Evolutionary conservation across 148 eudicot genomes (phyloP), one percentile per base, ranked within the genome.

Genomic region (Amaranthus hypochondriacus): DNA sequence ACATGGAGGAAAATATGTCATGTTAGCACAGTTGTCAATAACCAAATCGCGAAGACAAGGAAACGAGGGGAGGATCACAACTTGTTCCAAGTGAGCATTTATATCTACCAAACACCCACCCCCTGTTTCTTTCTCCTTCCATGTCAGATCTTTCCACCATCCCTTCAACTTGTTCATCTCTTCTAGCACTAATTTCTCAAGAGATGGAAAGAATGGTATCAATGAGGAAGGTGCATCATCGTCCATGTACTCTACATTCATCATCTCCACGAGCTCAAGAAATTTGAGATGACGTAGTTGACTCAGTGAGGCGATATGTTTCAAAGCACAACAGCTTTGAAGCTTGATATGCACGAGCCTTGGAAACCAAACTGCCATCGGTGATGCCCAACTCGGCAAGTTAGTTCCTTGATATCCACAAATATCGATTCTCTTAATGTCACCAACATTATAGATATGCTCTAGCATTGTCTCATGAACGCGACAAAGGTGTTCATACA

Each of bases 121-220:
- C 18, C 18, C 18, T 18, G 18, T 0, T 15, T 42, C 28, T 3
- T 18, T 18, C 18, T 44, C 69, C 7, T 47, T 18, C 13, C 54
- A 2, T 47, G 6, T 65, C 5, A 18, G 8, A 6, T 68, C 62
- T 57, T 48, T 70, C 70, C 75, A 69, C 78, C 78, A 75, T 42
- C 75, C 78, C 60, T 63, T 79, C 15, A 73, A 15, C 4, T 62
- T 46, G 15, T 51, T 49, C 50, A 73, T 12, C 7, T n/a, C 0
- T 4, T 0, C 0, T 49, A 73, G 66, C 6, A 1, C 7, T 8
- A 79, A 70, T 7, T 9, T 7, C 69, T 73, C 74, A 15, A 73
- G 15, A 18, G 77, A 68, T n/a, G 76, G 77, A 62, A 63, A 73
- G 62, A 79, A 73, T 10, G 18, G 18, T 18, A 12, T 10, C 7